Conservation (phyloP, 345 rosid species). For the Pugionium cornutum region DNA sequence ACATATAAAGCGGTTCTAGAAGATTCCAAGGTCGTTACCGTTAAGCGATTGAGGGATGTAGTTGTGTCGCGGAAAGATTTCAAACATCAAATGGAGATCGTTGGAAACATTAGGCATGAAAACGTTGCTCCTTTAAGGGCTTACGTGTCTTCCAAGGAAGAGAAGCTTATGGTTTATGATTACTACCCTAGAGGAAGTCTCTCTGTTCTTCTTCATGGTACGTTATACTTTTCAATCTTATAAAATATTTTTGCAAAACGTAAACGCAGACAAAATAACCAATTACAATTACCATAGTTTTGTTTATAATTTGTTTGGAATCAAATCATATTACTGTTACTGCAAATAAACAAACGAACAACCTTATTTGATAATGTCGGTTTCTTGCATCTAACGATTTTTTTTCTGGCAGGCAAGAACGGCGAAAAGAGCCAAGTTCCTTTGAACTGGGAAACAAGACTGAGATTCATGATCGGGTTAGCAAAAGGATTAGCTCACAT, state of each 20-base stretch:
- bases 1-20: conserved; percentile 80
- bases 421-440: conserved; percentile 46
- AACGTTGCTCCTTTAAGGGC: conserved; percentile 81
- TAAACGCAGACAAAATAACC: too few relatives aligned
- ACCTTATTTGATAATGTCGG: not conserved
- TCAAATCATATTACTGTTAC: too few relatives aligned
- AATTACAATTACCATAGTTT: not conserved
- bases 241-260: not conserved
- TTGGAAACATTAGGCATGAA: conserved; percentile 75
- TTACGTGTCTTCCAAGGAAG: conserved; percentile 85
- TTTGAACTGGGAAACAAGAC: conserved; percentile 67
- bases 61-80: conserved; percentile 65
- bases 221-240: not conserved
- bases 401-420: conserved; percentile 52
- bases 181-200: conserved; percentile 64
- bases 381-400: conserved; percentile 28
- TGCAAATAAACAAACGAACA: too few relatives aligned
- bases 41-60: conserved; percentile 85
- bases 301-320: too few relatives aligned
- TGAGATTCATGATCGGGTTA: conserved; percentile 66
- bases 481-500: conserved; percentile 77
- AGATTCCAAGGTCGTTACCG: conserved; percentile 74
- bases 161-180: conserved; percentile 89
- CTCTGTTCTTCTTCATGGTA: conserved; percentile 74
- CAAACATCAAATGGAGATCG: conserved; percentile 83